Percentiles rank a stretch among this genome's conserved stretches.
These are phyloP conservation scores for Yarrowia phangngaensis DNA, from an alignment of 805 yeast genomes.

Conservation along the genomic window DNA sequence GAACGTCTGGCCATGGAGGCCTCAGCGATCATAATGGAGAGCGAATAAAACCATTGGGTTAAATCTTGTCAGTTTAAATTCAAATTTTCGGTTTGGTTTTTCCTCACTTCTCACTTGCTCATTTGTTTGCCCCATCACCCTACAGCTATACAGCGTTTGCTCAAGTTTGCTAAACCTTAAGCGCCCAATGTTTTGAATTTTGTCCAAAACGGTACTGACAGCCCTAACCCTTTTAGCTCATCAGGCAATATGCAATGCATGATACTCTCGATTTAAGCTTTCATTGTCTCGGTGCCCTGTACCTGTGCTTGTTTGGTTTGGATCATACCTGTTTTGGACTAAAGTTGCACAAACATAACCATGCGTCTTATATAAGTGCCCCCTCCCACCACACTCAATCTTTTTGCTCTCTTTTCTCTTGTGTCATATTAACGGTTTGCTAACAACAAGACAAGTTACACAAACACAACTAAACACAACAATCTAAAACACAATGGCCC, in stretches of 20 bases:
- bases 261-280: constrained; percentile 7
- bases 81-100: too few species aligned
- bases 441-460: constrained; percentile 16
- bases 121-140: too few species aligned
- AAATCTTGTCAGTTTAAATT: too few species aligned
- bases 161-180: constrained; percentile 11
- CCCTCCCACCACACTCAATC: constrained; percentile 14
- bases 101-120: too few species aligned
- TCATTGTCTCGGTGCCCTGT: constrained; percentile 20
- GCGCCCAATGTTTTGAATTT: constrained; percentile 3
- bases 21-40: too few species aligned
- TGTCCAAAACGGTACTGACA: neutral
- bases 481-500: constrained; percentile 20
- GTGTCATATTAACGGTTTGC: too few species aligned
- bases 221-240: constrained; percentile 25
- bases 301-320: constrained; percentile 28
- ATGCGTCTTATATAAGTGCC: constrained; percentile 17
- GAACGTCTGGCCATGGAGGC: too few species aligned
- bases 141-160: too few species aligned
- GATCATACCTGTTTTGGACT: constrained; percentile 21
- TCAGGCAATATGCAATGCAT: constrained; percentile 15
- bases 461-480: neutral
- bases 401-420: constrained; percentile 48
- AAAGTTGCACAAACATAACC: constrained; percentile 22
- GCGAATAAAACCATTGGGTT: too few species aligned